Base-by-base conservation (phyloP, 2,329 filamentous ascomycete species). In the Alternaria triticimaculans region DNA sequence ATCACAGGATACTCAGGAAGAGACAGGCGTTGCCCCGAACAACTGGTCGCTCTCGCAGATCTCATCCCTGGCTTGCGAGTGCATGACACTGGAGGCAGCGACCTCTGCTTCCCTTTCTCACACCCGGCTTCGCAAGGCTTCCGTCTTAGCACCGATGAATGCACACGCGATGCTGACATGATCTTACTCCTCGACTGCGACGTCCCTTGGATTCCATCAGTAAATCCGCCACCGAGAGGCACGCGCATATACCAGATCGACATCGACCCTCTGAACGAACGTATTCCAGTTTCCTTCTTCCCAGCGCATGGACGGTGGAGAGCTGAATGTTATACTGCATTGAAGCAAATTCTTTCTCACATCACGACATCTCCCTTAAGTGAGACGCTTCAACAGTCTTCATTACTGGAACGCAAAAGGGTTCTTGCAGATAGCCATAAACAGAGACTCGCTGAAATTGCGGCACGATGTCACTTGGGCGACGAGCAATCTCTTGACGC, bases 71-170 rank as follows among this genome's bases (percentile, higher is more conserved):
- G 33, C 8, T 37, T 37, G 33, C 33, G 33, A 37, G 33, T 37
- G 33, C 33, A 37, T 37, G 15, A 37, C 33, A 37, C 33, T 37
- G 33, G 33, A n/a, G 33, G 33, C 33, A 37, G 33, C 33, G 33
- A 37, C 33, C 33, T 37, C 8, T 37, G 33, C 33, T 37, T 37
- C 1, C 33, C 33, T 4, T 64, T 48, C 20, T 51, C 66, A 15
- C 72, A 74, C 54, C 68, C 65, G 4, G 70, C 71, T 10, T 67
- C 55, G 12, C 25, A 64, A 55, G 65, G 67, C 5, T 65, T 67
- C 46, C 54, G 61, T 11, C 57, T 69, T 7, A 61, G 21, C 69
- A 73, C 25, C 55, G 65, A 11, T 37, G 33, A 37, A 37, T 37
- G 33, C 33, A 37, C 33, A 37, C 33, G 33, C 33, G 33, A 37